Conservation (phyloP, 1,284 basidiomycete species). For the Leccinum pachyderme region DNA sequence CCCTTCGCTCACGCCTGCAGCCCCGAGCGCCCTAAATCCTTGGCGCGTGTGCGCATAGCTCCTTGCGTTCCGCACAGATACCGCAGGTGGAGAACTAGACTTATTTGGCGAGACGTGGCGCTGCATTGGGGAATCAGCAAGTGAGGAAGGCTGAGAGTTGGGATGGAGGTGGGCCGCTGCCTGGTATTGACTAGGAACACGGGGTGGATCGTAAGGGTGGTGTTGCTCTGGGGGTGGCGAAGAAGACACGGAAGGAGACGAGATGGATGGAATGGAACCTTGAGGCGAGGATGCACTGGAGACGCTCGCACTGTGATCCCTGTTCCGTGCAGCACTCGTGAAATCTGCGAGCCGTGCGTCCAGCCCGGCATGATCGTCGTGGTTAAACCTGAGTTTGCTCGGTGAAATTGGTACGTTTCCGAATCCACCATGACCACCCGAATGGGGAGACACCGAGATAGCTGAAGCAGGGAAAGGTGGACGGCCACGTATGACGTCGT, state of each 20-base stretch:
- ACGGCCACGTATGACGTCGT: conserved; percentile 45
- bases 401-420: conserved; percentile 11
- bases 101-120: conserved; percentile 54
- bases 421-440: background rate
- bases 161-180: conserved; percentile 12
- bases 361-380: conserved; percentile 22
- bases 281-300: conserved; percentile 70
- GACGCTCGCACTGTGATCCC: conserved; percentile 59
- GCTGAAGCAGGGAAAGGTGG: conserved; percentile 34
- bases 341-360: conserved; percentile 36
- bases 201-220: conserved; percentile 4
- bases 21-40: conserved; percentile 39
- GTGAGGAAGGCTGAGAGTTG: conserved; percentile 16
- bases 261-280: conserved; percentile 75
- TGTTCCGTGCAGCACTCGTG: conserved; percentile 15
- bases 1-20: conserved; percentile 47
- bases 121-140: conserved; percentile 41
- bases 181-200: conserved; percentile 7
- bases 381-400: conserved; percentile 12
- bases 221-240: conserved; percentile 33
- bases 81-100: conserved; percentile 57
- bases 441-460: background rate
- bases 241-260: conserved; percentile 59
- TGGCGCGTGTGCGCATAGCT: conserved; percentile 44
- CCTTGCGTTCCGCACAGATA: conserved; percentile 51